A percentile compares a stretch with the other conserved stretches of the same genome.
Evolutionary conservation across 1,284 basidiomycete species (phyloP).

Genomic region (Prillingera fragicola): DNA sequence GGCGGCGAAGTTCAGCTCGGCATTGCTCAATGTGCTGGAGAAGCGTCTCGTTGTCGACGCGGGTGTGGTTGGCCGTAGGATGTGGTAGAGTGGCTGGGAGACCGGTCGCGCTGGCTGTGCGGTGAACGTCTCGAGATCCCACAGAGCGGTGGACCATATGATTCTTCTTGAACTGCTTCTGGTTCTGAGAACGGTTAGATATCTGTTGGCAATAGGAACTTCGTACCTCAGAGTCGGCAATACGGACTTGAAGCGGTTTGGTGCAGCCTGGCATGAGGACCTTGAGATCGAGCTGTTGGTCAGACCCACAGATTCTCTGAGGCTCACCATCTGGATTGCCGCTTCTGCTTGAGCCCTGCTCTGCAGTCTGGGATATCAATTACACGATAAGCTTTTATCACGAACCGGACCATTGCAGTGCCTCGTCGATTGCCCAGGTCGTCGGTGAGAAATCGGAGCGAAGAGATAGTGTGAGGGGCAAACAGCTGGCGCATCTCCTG

Average conservation of each 20-base stretch:
- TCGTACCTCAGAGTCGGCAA: slow-evolving; percentile 41
- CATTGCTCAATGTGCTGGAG: neutral
- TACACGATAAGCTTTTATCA: neutral
- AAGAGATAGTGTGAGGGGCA: slow-evolving; percentile 25
- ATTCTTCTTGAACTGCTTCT: slow-evolving; percentile 26
- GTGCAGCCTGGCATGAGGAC: slow-evolving; percentile 21
- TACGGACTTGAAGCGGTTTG: slow-evolving; percentile 30
- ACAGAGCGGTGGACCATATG: neutral
- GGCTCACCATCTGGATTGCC: slow-evolving; percentile 28
- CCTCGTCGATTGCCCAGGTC: slow-evolving; percentile 30
- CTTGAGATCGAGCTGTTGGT: slow-evolving; percentile 28
- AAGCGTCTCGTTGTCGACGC: slow-evolving; percentile 1
- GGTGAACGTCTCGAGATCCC: neutral
- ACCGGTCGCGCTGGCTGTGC: too few species aligned
- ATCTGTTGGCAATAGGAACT: neutral
- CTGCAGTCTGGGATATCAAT: slow-evolving; percentile 7
- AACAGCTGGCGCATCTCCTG: slow-evolving; percentile 30
- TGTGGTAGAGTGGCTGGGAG: too few species aligned
- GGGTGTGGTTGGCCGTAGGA: neutral
- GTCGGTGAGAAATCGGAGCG: slow-evolving; percentile 31
- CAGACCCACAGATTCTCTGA: neutral
- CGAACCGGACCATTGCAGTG: slow-evolving; percentile 34
- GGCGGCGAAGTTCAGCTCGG: slow-evolving; percentile 1
- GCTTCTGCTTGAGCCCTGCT: slow-evolving; percentile 35
- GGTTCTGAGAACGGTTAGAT: slow-evolving; percentile 14